These are phyloP conservation scores for Pseudogymnoascus verrucosus DNA, from an alignment of 2,329 filamentous ascomycete species.

Conservation along the genomic window DNA sequence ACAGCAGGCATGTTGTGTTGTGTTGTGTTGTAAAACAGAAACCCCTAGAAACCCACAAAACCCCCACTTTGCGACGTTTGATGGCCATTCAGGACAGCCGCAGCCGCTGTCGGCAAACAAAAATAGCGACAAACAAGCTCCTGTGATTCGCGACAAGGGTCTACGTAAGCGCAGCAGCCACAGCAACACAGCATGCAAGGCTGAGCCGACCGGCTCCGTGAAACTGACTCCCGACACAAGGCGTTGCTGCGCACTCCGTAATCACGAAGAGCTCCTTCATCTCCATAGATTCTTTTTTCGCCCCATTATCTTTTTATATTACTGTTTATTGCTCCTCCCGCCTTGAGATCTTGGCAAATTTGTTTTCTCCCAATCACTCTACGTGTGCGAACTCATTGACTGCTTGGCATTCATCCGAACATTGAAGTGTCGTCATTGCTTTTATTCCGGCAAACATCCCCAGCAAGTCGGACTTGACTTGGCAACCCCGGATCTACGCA, in stretches of 20 bases:
- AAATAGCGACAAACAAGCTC: not conserved
- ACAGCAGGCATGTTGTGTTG: not conserved
- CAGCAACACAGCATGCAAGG: not conserved
- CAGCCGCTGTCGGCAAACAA: not conserved
- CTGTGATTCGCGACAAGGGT: conserved; percentile 1
- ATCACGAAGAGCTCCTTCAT: not conserved
- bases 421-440: conserved; percentile 1
- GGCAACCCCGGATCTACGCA: not conserved
- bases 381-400: not conserved
- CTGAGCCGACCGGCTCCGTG: not conserved
- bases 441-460: not conserved
- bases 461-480: not conserved
- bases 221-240: not conserved
- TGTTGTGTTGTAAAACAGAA: not conserved
- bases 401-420: not conserved
- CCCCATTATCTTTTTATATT: not conserved
- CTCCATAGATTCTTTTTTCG: not conserved
- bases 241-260: not conserved
- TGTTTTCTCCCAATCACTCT: conserved; percentile 6
- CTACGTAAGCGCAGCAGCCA: not conserved
- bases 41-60: not conserved
- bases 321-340: not conserved
- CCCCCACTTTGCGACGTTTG: not conserved
- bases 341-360: not conserved
- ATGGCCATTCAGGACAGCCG: not conserved